These are phyloP conservation scores for Tolypocladium capitatum DNA, from an alignment of 2,329 filamentous ascomycete species.

Conservation along the genomic window DNA sequence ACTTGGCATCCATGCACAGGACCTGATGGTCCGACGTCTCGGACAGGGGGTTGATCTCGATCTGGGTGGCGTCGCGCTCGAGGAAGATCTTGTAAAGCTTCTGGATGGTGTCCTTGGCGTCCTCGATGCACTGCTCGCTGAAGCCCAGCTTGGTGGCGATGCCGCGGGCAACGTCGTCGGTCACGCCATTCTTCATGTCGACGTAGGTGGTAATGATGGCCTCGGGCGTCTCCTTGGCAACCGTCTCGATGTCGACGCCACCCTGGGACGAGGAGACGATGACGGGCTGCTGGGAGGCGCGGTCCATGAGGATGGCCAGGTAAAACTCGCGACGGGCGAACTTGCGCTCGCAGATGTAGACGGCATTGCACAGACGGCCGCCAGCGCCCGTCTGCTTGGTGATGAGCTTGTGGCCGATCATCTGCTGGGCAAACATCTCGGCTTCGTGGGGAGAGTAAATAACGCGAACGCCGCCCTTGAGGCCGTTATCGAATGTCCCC, in stretches of 20 bases:
- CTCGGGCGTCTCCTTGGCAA: slow-evolving; percentile 94
- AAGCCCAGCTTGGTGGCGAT: slow-evolving; percentile 91
- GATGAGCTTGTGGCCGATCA: slow-evolving; percentile 99
- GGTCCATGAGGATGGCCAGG: slow-evolving; percentile 97
- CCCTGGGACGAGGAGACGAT: slow-evolving; percentile 97
- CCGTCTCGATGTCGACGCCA: slow-evolving; percentile 97
- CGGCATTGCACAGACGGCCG: slow-evolving; percentile 89
- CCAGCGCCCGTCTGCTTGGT: slow-evolving; percentile 96
- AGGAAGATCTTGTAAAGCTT: slow-evolving; percentile 98
- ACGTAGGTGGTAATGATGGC: slow-evolving; percentile 91
- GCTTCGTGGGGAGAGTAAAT: slow-evolving; percentile 97
- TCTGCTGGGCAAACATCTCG: slow-evolving; percentile 95
- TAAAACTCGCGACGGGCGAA: slow-evolving; percentile 99
- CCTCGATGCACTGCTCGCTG: slow-evolving; percentile 92
- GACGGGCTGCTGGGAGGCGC: slow-evolving; percentile 76
- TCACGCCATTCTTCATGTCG: slow-evolving; percentile 89
- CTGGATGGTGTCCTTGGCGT: slow-evolving; percentile 92
- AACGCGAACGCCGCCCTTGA: slow-evolving; percentile 96
- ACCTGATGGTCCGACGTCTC: slow-evolving; percentile 98
- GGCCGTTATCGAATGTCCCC: slow-evolving; percentile 92
- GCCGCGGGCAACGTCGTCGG: slow-evolving; percentile 81
- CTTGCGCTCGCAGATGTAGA: slow-evolving; percentile 99
- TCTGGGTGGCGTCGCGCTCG: slow-evolving; percentile 97
- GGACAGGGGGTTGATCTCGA: slow-evolving; percentile 98
- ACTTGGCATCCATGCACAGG: slow-evolving; percentile 98